Evolutionary conservation across 208 protist genomes (phyloP).

Genomic region (Leishmania guyanensis): DNA sequence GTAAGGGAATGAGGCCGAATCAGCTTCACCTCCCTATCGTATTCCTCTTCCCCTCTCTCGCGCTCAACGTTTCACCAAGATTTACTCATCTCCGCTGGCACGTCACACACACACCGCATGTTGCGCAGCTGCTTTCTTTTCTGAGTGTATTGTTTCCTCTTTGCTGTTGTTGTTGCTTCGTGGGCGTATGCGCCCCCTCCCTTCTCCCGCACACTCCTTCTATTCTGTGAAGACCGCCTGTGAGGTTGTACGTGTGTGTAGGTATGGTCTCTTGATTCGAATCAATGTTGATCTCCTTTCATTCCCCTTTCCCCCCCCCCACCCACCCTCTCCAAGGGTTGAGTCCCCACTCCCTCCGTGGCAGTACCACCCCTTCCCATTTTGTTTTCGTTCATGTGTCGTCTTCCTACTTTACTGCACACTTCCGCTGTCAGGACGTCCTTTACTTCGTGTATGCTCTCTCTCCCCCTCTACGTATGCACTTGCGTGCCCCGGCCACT

Average conservation of each 20-base stretch:
- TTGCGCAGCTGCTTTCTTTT: neutral
- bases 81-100: neutral
- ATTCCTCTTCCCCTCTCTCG: neutral
- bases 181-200: neutral
- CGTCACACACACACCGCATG: neutral
- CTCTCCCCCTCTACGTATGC: neutral
- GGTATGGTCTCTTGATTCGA: neutral
- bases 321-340: neutral
- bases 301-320: too few species aligned
- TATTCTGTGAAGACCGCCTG: neutral
- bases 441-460: neutral
- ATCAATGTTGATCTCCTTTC: neutral
- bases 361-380: neutral
- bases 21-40: neutral
- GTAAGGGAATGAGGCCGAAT: neutral
- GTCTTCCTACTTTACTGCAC: neutral
- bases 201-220: neutral
- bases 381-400: neutral
- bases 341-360: neutral
- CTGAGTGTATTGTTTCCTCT: neutral
- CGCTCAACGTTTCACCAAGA: neutral
- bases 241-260: conserved; percentile 1
- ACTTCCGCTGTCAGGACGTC: neutral
- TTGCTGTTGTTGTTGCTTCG: neutral
- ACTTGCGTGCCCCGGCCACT: neutral